These are phyloP conservation scores for Ottelia alismoides DNA, from an alignment of 106 monocot genomes.

Conservation along the genomic window DNA sequence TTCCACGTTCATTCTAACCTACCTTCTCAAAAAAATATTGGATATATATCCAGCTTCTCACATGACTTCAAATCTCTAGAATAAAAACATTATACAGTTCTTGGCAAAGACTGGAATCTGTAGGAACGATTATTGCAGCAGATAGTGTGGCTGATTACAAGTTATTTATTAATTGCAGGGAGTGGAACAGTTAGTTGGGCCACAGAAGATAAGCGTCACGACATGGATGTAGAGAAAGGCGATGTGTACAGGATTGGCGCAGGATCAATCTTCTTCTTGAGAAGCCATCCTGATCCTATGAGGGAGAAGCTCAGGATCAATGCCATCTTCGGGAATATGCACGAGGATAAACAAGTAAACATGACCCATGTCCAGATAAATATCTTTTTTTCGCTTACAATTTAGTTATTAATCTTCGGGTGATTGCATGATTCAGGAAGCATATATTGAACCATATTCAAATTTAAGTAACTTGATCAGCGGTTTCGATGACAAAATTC, in stretches of 20 bases:
- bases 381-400: neutral
- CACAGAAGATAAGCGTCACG: slow-evolving; percentile 12
- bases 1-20: too few relatives aligned
- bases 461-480: slow-evolving; percentile 45
- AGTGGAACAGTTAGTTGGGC: slow-evolving; percentile 46
- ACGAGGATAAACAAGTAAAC: neutral
- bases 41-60: neutral
- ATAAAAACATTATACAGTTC: too few relatives aligned
- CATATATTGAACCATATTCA: slow-evolving; percentile 39
- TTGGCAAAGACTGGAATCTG: too few relatives aligned
- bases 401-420: neutral
- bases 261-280: slow-evolving; percentile 54
- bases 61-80: too few relatives aligned
- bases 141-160: too few relatives aligned
- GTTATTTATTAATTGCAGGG: too few relatives aligned
- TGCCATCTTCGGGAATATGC: slow-evolving; percentile 39
- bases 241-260: slow-evolving; percentile 56
- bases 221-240: slow-evolving; percentile 42
- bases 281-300: slow-evolving; percentile 32
- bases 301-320: slow-evolving; percentile 58
- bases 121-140: too few relatives aligned
- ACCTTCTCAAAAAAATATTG: too few relatives aligned
- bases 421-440: slow-evolving; percentile 21
- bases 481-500: slow-evolving; percentile 55
- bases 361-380: neutral